Base-by-base conservation (phyloP, 2,329 filamentous ascomycete genomes). In the Fusarium sp. region DNA sequence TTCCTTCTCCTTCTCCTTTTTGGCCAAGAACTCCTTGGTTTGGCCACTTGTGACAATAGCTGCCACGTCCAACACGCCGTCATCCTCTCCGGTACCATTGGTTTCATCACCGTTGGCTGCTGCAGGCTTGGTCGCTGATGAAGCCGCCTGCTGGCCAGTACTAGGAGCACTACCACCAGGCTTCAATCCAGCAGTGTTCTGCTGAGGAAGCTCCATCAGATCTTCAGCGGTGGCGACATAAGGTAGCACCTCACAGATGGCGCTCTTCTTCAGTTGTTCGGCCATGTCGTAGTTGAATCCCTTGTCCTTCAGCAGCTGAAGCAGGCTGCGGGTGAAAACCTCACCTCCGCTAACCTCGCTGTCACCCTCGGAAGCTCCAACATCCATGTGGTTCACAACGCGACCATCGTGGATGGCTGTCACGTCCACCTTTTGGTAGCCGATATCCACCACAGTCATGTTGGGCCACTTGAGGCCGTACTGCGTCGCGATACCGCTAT, bases 401-500 rank as follows among this genome's bases (percentile, higher is more conserved):
- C 91, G 85, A 78, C 94, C 96, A 71, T 98, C 96, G 67, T 92
- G 92, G 59, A 99, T 91, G 66, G 95, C 96, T 1, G 95, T 97
- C 22, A 99, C 90, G 79, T 99, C 95, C 27, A 96, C 94, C 85
- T 98, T 98, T 79, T 94, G 91, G 81, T 92, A 94, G 12, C 97
- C 97, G 69, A 99, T 93, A 81, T 99, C 97, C 27, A 99, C 88
- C 22, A 99, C 90, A 0, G 95, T 97, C 79, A 97, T 92, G 76
- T 90, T 95, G 35, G 92, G 88, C 86, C 87, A 89, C 81, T 90
- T 90, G 33, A 95, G 89, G 12, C 95, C 95, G 80, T 97, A 98
- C 66, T 97, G 92, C 1, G 95, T 93, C 30, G 97, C 95, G 56
- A 97, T 85, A 4, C 94, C 95, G 76, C 95, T 93, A 83, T 98